These are phyloP conservation scores for Ophiocordyceps polyrhachis-furcata DNA, from an alignment of 2,329 filamentous ascomycete genomes.

Conservation along the genomic window DNA sequence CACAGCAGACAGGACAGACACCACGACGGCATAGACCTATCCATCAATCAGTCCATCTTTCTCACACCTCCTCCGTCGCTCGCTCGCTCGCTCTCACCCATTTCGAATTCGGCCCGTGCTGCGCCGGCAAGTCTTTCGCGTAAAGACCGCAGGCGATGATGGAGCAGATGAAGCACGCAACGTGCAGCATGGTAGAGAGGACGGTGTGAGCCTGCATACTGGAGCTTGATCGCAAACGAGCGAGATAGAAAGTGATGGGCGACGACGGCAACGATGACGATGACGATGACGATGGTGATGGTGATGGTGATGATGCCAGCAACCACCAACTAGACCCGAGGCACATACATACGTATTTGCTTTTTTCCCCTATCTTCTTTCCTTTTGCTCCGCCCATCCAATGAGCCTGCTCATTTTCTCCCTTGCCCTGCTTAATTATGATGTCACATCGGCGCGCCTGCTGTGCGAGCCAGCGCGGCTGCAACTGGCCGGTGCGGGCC, in stretches of 20 bases:
- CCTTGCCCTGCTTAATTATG: neutral
- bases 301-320: no score
- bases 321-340: no score
- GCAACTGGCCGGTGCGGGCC: neutral
- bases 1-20: constrained; percentile 44
- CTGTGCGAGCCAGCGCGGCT: neutral
- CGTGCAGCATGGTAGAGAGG: constrained; percentile 44
- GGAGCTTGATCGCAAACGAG: no score
- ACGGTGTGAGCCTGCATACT: constrained; percentile 10
- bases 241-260: no score
- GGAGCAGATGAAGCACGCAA: constrained; percentile 59
- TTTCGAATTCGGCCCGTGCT: constrained; percentile 30
- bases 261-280: no score
- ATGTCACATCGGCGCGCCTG: neutral
- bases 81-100: constrained; percentile 52
- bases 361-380: neutral
- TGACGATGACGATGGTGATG: no score
- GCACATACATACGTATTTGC: no score
- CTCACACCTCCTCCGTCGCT: neutral
- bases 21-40: constrained; percentile 53
- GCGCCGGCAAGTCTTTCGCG: constrained; percentile 43
- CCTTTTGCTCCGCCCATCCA: neutral
- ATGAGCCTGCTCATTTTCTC: neutral
- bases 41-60: neutral
- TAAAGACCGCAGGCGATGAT: constrained; percentile 67